These are phyloP conservation scores for Rhododendron ferrugineum DNA, from an alignment of 148 eudicot species.

Conservation along the genomic window DNA sequence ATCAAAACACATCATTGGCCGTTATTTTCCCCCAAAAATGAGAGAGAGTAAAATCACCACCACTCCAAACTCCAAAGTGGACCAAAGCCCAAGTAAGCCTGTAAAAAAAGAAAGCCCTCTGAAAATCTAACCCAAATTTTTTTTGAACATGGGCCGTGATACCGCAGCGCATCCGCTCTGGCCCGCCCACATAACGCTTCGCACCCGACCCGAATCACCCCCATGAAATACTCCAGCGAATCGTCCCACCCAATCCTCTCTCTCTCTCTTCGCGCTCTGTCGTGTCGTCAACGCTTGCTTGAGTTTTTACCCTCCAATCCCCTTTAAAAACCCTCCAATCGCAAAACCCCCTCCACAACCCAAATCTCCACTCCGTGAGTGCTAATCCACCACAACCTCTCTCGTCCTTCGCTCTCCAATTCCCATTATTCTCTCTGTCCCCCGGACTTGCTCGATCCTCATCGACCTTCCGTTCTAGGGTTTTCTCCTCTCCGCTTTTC, in stretches of 20 bases:
- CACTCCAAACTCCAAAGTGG: not conserved
- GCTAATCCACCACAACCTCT: not conserved
- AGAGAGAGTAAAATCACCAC: too few relatives aligned
- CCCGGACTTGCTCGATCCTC: not conserved
- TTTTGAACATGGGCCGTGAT: not conserved
- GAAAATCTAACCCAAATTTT: not conserved
- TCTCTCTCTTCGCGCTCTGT: not conserved
- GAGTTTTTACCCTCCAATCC: not conserved
- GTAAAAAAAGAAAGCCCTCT: not conserved
- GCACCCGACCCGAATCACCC: not conserved
- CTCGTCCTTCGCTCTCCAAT: not conserved
- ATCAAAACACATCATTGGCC: too few relatives aligned
- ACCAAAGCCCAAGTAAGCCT: not conserved
- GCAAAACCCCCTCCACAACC: constrained; percentile 4
- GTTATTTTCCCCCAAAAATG: too few relatives aligned
- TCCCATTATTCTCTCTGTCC: not conserved
- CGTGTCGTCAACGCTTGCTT: constrained; percentile 6
- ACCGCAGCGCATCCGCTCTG: not conserved
- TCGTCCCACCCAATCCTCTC: not conserved
- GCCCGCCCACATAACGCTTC: not conserved
- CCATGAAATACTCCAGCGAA: not conserved
- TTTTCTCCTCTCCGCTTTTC: not conserved
- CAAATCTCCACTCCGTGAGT: not conserved
- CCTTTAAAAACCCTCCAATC: constrained; percentile 11
- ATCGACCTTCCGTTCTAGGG: not conserved